Conservation (phyloP, 148 eudicot genomes). For the Vaccinium macrocarpon region DNA sequence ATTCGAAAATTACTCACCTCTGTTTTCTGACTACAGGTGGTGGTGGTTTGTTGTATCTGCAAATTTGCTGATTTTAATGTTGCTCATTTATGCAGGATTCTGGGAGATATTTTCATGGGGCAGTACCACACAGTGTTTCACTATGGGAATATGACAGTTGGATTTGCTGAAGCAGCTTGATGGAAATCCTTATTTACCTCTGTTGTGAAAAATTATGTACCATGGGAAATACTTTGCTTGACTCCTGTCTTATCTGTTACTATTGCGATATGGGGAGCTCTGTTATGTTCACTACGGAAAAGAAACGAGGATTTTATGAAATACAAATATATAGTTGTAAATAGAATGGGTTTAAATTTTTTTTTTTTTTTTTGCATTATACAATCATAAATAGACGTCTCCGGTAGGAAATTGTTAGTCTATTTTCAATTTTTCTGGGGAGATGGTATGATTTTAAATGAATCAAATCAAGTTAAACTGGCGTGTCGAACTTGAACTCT, state of each 20-base stretch:
- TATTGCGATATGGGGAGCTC: neutral
- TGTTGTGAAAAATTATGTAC: neutral
- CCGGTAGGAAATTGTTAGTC: neutral
- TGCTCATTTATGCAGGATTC: conserved; percentile 45
- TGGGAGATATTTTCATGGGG: conserved; percentile 84
- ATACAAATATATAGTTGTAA: neutral
- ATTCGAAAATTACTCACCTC: neutral
- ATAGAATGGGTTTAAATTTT: neutral
- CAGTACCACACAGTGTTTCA: conserved; percentile 69
- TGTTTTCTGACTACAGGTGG: neutral
- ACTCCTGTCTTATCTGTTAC: neutral
- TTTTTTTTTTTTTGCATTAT: neutral
- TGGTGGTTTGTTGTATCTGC: neutral
- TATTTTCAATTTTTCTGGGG: neutral
- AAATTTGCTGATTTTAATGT: neutral
- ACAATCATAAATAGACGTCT: neutral
- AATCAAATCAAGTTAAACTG: neutral
- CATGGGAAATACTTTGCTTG: neutral
- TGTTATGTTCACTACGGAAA: neutral
- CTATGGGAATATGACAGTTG: conserved; percentile 59
- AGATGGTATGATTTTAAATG: neutral
- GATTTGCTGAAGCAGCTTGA: conserved; percentile 84
- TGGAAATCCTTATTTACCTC: neutral
- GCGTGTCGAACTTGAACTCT: neutral
- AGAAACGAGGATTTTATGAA: neutral